phyloP scores from a whole-genome alignment of 176 grass and related monocot species.

The Oryza nivara region DNA sequence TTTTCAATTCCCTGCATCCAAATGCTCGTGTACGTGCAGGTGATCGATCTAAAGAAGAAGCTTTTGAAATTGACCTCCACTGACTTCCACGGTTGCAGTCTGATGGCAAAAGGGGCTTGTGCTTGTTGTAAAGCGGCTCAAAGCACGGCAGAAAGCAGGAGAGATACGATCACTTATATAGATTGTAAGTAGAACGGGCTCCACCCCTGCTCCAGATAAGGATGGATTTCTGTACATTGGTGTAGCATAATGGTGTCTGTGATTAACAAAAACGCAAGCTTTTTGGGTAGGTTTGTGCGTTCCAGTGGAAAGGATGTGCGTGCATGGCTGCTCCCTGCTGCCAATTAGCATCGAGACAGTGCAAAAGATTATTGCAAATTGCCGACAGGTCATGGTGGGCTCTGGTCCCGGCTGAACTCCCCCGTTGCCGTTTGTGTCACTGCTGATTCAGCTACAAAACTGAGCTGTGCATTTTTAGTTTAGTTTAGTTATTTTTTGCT shows the following conservation, averaged over 20 bases:
- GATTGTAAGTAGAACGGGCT: background rate
- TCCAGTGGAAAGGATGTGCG: slow-evolving; percentile 43
- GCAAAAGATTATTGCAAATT: background rate
- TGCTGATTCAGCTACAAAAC: slow-evolving; percentile 50
- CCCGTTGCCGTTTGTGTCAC: slow-evolving; percentile 37
- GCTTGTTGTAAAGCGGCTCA: slow-evolving; percentile 43
- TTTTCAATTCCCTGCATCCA: background rate
- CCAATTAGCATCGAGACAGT: slow-evolving; percentile 1
- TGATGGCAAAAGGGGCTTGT: slow-evolving; percentile 45
- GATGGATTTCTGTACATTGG: background rate
- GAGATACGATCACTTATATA: slow-evolving; percentile 35
- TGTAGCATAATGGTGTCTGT: background rate
- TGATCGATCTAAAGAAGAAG: slow-evolving; percentile 20
- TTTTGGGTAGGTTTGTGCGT: slow-evolving; percentile 35
- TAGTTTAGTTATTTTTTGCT: background rate
- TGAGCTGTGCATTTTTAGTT: background rate
- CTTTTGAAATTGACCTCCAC: slow-evolving; percentile 49
- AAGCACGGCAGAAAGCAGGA: slow-evolving; percentile 32
- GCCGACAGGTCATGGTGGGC: slow-evolving; percentile 37
- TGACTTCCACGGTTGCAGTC: slow-evolving; percentile 38
- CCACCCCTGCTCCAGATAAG: slow-evolving; percentile 39
- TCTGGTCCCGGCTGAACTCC: slow-evolving; percentile 25
- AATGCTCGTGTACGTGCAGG: slow-evolving; percentile 12
- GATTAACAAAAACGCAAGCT: slow-evolving; percentile 2
- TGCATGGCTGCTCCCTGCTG: background rate